Conservation (phyloP, 768 basidiomycete genomes). For the Lyophyllum shimeji region DNA sequence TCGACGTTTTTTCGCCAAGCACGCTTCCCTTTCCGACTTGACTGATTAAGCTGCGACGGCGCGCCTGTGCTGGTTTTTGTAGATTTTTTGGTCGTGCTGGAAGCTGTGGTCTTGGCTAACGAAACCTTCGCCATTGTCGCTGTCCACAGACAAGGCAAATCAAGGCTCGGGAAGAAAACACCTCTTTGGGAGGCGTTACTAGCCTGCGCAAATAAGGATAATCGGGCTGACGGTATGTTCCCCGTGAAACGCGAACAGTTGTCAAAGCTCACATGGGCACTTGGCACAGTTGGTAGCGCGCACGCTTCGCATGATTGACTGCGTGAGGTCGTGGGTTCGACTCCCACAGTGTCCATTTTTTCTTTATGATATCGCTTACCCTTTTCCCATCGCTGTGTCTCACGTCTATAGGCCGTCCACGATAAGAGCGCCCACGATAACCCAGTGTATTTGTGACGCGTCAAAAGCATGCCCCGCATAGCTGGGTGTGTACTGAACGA, state of each 20-base stretch:
- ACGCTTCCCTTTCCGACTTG: constrained; percentile 86
- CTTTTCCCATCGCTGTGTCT: too few relatives aligned
- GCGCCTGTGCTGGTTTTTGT: constrained; percentile 44
- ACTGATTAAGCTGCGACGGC: constrained; percentile 62
- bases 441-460: too few relatives aligned
- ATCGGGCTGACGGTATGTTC: too few relatives aligned
- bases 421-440: too few relatives aligned
- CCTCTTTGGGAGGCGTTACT: background rate
- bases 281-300: constrained; percentile 65
- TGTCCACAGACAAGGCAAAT: background rate
- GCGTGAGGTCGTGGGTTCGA: constrained; percentile 62
- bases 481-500: too few relatives aligned
- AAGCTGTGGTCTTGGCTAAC: background rate
- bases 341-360: constrained; percentile 48
- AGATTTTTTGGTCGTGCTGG: constrained; percentile 9
- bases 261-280: constrained; percentile 30
- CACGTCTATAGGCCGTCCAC: too few relatives aligned
- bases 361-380: too few relatives aligned
- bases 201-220: too few relatives aligned
- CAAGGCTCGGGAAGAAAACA: background rate
- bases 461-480: too few relatives aligned
- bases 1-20: constrained; percentile 95
- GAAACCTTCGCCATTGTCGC: constrained; percentile 11
- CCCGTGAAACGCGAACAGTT: too few relatives aligned
- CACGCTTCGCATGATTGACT: constrained; percentile 49